A percentile compares a stretch with the other conserved stretches of the same genome.
phyloP scores from a whole-genome alignment of 2,329 filamentous ascomycete species.

The Scleromitrula shiraiana region DNA sequence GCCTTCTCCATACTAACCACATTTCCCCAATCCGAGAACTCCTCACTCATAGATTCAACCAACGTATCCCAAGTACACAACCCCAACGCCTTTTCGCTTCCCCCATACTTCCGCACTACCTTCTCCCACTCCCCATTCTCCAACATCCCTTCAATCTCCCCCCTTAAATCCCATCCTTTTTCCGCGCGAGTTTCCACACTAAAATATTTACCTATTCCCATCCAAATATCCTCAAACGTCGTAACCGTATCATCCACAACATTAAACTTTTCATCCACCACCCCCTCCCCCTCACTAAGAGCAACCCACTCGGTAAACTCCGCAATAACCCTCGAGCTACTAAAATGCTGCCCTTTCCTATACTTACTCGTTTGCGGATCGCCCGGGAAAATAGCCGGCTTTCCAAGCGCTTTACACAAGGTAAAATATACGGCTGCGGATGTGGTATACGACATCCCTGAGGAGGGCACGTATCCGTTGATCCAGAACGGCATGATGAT shows the following conservation, averaged over 20 bases:
- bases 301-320: background rate
- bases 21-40: slow-evolving; percentile 6
- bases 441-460: background rate
- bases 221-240: background rate
- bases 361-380: background rate
- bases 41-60: background rate
- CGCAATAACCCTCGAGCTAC: background rate
- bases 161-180: background rate
- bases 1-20: slow-evolving; percentile 5
- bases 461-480: background rate
- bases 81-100: background rate
- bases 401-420: background rate
- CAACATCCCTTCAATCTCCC: background rate
- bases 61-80: slow-evolving; percentile 4
- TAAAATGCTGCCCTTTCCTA: background rate
- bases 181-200: background rate
- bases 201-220: slow-evolving; percentile 1
- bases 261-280: slow-evolving; percentile 3
- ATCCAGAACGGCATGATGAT: slow-evolving; percentile 7
- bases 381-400: background rate
- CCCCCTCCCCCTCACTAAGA: background rate
- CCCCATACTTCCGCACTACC: background rate
- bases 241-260: slow-evolving; percentile 5
- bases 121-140: background rate
- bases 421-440: slow-evolving; percentile 2